These are phyloP conservation scores for Syzygium malaccense DNA, from an alignment of 441 rosid genomes.

Conservation along the genomic window DNA sequence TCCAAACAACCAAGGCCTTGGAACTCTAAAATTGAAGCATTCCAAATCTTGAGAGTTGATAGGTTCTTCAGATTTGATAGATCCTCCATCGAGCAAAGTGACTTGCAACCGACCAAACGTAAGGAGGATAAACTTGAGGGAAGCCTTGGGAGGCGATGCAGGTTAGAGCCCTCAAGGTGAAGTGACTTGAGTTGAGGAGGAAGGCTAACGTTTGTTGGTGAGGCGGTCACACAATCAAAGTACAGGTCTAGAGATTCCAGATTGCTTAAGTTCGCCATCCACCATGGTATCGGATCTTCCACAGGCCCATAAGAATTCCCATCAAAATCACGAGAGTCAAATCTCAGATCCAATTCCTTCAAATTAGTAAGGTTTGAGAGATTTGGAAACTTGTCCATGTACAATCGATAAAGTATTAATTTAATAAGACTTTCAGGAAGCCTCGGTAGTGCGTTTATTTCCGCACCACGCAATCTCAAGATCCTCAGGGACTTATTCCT, in stretches of 20 bases:
- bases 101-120: rapidly evolving
- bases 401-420: rapidly evolving
- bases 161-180: not conserved
- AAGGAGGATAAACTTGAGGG: not conserved
- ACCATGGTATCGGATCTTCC: not conserved
- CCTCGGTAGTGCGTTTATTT: not conserved
- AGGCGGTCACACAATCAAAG: not conserved
- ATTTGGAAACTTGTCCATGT: not conserved
- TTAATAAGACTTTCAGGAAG: not conserved
- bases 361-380: not conserved
- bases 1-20: not conserved
- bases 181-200: too few species aligned
- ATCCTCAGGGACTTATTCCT: not conserved
- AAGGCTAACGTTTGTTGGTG: too few species aligned
- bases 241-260: rapidly evolving
- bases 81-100: not conserved
- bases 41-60: rapidly evolving
- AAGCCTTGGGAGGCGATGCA: not conserved
- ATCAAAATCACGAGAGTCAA: rapidly evolving
- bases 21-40: rapidly evolving
- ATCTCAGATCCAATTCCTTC: rapidly evolving
- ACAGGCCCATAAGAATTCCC: rapidly evolving
- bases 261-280: not conserved
- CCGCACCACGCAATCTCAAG: rapidly evolving
- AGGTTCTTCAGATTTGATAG: not conserved